Evolutionary conservation across 495 filamentous ascomycete genomes (phyloP).

Genomic region (Opeltia flavorubescens): DNA sequence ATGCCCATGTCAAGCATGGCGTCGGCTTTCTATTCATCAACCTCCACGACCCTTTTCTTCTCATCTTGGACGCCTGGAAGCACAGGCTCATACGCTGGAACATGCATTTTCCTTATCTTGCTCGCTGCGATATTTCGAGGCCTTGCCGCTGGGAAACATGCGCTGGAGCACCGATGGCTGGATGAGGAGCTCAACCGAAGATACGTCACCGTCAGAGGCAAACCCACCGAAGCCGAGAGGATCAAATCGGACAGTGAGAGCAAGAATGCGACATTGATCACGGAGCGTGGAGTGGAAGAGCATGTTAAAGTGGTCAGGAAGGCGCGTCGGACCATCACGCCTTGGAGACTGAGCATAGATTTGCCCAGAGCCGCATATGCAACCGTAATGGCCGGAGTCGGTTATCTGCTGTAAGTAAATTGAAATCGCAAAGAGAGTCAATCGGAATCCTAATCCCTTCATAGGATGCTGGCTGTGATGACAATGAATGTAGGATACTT

Average conservation of each 20-base stretch:
- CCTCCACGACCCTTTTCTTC: conserved; percentile 61
- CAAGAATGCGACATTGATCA: conserved; percentile 42
- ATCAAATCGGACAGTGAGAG: conserved; percentile 40
- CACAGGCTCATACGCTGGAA: conserved; percentile 60
- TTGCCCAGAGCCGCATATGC: conserved; percentile 55
- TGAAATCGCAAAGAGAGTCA: neutral
- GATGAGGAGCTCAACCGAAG: conserved; percentile 53
- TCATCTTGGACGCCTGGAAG: conserved; percentile 54
- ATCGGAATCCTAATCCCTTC: conserved; percentile 4
- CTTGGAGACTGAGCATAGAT: conserved; percentile 72
- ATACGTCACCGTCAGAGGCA: conserved; percentile 61
- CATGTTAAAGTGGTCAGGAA: conserved; percentile 53
- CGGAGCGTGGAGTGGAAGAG: conserved; percentile 60
- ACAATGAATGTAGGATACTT: conserved; percentile 97
- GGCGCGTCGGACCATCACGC: conserved; percentile 31
- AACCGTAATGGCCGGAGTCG: conserved; percentile 56
- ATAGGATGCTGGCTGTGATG: conserved; percentile 96
- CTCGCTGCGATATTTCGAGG: conserved; percentile 54
- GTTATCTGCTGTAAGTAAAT: conserved; percentile 75
- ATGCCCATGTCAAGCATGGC: conserved; percentile 18
- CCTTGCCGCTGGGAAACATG: conserved; percentile 50
- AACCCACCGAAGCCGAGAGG: conserved; percentile 38
- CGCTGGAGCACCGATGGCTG: conserved; percentile 43
- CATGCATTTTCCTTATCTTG: conserved; percentile 74
- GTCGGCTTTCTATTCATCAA: conserved; percentile 47